Evolutionary conservation across 1,139 yeast species (phyloP).

Genomic region (Taphrina communis): DNA sequence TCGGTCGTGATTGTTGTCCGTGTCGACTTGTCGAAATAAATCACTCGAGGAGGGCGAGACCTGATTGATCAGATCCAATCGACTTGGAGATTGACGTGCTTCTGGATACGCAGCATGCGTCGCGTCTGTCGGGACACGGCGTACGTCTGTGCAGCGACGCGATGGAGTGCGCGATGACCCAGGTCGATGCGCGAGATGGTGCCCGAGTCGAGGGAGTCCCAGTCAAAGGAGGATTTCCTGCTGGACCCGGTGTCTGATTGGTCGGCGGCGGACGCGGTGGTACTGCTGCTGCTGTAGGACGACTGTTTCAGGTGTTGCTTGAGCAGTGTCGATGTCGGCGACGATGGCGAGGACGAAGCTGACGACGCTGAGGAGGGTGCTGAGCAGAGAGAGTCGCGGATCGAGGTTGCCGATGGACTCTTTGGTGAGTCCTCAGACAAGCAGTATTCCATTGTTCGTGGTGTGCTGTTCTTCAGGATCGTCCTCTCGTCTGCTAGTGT

Average conservation of each 20-base stretch:
- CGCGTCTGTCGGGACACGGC: constrained; percentile 24
- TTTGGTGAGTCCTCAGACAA: too few species aligned
- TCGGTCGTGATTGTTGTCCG: too few species aligned
- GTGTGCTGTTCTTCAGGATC: background rate
- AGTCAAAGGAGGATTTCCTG: constrained; percentile 11
- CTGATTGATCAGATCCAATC: background rate
- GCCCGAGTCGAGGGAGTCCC: constrained; percentile 17
- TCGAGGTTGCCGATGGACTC: constrained; percentile 1
- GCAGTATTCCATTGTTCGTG: background rate
- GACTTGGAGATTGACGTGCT: constrained; percentile 21
- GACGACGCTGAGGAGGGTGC: background rate
- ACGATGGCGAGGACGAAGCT: constrained; percentile 1
- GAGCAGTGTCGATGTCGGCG: background rate
- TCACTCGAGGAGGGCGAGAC: too few species aligned
- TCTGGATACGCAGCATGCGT: constrained; percentile 20
- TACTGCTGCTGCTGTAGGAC: background rate
- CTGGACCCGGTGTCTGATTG: constrained; percentile 3
- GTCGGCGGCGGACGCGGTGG: background rate
- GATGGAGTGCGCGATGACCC: constrained; percentile 53
- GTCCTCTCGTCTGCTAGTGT: background rate
- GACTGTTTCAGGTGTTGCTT: constrained; percentile 4
- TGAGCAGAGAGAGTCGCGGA: constrained; percentile 11
- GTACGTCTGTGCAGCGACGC: constrained; percentile 59
- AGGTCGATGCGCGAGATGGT: constrained; percentile 13
- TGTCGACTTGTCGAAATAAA: too few species aligned